These are phyloP conservation scores for Plasmodium yoelii DNA, from an alignment of 169 alveolate genomes.

Conservation along the genomic window DNA sequence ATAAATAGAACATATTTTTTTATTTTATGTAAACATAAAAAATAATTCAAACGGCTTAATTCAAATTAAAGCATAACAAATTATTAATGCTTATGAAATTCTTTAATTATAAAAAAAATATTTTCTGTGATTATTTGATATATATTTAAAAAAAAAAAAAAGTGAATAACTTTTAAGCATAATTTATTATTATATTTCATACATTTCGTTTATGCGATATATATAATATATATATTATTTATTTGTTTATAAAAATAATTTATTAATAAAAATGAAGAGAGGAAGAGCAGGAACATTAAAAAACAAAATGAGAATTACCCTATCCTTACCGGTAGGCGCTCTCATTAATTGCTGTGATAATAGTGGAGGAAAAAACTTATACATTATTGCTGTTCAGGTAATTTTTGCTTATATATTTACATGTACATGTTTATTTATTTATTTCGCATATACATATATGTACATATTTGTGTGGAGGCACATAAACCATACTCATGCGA, in stretches of 20 bases:
- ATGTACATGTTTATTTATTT: not conserved
- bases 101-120: no score
- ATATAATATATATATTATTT: not conserved
- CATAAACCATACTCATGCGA: no score
- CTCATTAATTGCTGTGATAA: slow-evolving; percentile 99
- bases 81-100: no score
- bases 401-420: not conserved
- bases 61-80: no score
- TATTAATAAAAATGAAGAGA: slow-evolving; percentile 50
- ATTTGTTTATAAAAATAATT: no score
- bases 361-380: slow-evolving; percentile 99
- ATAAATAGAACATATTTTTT: no score
- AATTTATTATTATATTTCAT: not conserved
- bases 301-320: slow-evolving; percentile 89
- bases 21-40: no score
- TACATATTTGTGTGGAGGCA: not conserved
- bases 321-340: slow-evolving; percentile 98
- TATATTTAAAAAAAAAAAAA: no score
- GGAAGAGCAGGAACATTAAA: slow-evolving; percentile 88
- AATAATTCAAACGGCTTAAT: no score
- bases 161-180: no score
- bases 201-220: not conserved
- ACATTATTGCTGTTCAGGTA: slow-evolving; percentile 97
- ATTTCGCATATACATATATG: not conserved
- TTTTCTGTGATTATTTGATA: no score